Evolutionary conservation across 2,329 filamentous ascomycete species (phyloP).

Genomic region (Neonectria sp.): DNA sequence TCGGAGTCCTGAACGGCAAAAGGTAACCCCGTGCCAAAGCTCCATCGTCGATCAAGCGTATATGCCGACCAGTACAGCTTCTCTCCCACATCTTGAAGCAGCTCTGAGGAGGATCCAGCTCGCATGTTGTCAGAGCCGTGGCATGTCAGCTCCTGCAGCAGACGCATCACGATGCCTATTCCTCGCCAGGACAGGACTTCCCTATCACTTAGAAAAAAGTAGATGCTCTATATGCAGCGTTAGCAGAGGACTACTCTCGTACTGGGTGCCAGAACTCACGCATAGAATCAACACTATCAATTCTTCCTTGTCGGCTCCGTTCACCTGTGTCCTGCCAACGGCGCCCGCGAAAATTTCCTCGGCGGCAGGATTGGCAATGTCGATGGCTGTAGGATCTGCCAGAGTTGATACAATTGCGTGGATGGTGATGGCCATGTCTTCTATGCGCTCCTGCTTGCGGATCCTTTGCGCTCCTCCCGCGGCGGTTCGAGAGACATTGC

Average conservation of each 20-base stretch:
- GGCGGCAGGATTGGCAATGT: constrained; percentile 32
- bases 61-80: constrained; percentile 72
- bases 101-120: background rate
- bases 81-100: constrained; percentile 48
- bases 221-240: constrained; percentile 39
- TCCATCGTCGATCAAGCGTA: constrained; percentile 73
- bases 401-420: constrained; percentile 43
- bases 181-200: constrained; percentile 52
- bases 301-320: constrained; percentile 24
- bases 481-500: background rate
- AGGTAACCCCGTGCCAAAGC: constrained; percentile 71
- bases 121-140: constrained; percentile 49
- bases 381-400: constrained; percentile 33
- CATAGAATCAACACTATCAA: constrained; percentile 27
- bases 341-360: constrained; percentile 16
- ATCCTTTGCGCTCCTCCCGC: background rate
- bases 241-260: too few relatives aligned
- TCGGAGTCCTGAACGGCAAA: constrained; percentile 71
- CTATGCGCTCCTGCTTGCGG: constrained; percentile 23
- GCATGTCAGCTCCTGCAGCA: constrained; percentile 63
- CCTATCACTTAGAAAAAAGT: constrained; percentile 51
- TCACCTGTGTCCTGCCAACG: constrained; percentile 18
- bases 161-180: constrained; percentile 57
- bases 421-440: constrained; percentile 39
- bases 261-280: background rate